Base-by-base conservation (phyloP, 192 early-diverging fungal genomes). In the Dispira simplex region DNA sequence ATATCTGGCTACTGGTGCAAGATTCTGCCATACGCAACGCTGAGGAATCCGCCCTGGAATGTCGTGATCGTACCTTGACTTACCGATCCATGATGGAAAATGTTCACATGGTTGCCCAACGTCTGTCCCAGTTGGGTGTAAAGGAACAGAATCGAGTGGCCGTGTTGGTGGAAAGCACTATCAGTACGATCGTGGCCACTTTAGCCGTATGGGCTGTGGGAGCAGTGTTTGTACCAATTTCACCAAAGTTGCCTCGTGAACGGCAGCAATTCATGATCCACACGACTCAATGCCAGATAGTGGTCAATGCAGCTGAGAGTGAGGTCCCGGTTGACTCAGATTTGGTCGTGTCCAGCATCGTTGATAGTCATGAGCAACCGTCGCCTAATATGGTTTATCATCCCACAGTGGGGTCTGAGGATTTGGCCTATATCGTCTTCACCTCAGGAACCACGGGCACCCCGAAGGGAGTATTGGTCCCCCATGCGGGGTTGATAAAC, bases 361-460 rank as follows among this genome's bases (percentile, higher is more conserved):
- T 39, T 39, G 32, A 39, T 39, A 39, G 6, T 39, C 32, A 39
- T 39, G 32, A 39, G 32, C 32, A 39, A 39, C 32, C 32, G 3
- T 39, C 32, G 32, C 6, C 32, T 1, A 39, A 39, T 6, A 6
- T 39, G 6, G 32, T 1, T 6, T 39, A 39, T 39, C 32, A 39
- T 39, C 32, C 32, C 3, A 39, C 1, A 1, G 32, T 39, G 3
- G 6, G 6, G 6, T 26, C 56, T 10, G 27, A 28, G 1, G 28
- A 25, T 16, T 39, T 39, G 56, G 27, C 39, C 56, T 32, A 32
- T 39, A 58, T 58, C 27, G 16, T 58, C 9, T 58, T 65, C 28
- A 68, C 71, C 49, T 73, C 71, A 43, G 69, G 69, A 26, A 70
- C 71, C 0, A 72, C 71, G 9, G 71, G 71, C 10, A 64, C 47